Evolutionary conservation across 176 grass and related monocot genomes (phyloP).

Genomic region (Secale cereale): DNA sequence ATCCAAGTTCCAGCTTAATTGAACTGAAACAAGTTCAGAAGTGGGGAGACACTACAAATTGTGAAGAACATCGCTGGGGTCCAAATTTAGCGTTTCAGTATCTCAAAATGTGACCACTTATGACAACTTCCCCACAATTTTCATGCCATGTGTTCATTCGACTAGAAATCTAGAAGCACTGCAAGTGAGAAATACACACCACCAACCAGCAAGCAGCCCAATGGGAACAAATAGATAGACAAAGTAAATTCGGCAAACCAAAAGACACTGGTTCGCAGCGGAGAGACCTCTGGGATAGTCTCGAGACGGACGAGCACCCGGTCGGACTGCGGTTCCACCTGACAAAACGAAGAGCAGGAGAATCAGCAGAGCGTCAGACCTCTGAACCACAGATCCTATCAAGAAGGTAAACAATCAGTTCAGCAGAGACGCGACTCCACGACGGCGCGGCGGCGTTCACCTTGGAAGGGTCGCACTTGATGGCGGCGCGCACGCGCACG

Average conservation of each 20-base stretch:
- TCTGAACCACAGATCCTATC: neutral
- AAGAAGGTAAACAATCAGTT: neutral
- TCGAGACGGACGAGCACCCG: slow-evolving; percentile 83
- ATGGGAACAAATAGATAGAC: neutral
- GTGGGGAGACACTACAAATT: neutral
- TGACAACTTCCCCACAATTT: neutral
- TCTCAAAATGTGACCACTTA: neutral
- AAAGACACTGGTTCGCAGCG: neutral
- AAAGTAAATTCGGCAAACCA: neutral
- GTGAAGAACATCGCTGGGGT: neutral
- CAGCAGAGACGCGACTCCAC: neutral
- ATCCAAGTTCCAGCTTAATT: neutral
- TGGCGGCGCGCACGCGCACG: slow-evolving; percentile 43
- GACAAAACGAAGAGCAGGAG: neutral
- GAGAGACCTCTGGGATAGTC: slow-evolving; percentile 73
- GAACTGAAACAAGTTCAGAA: neutral
- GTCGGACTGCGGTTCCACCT: slow-evolving; percentile 85
- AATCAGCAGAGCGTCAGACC: neutral
- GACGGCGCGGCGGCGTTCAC: neutral
- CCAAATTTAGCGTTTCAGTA: neutral
- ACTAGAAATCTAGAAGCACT: neutral
- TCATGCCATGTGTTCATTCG: neutral
- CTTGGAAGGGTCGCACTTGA: slow-evolving; percentile 81
- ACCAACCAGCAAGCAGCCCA: neutral
- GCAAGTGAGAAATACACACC: neutral